Percentiles rank a stretch among this genome's conserved stretches.
These are phyloP conservation scores for Urostyla sp. DNA, from an alignment of 73 alveolate genomes.

Conservation along the genomic window DNA sequence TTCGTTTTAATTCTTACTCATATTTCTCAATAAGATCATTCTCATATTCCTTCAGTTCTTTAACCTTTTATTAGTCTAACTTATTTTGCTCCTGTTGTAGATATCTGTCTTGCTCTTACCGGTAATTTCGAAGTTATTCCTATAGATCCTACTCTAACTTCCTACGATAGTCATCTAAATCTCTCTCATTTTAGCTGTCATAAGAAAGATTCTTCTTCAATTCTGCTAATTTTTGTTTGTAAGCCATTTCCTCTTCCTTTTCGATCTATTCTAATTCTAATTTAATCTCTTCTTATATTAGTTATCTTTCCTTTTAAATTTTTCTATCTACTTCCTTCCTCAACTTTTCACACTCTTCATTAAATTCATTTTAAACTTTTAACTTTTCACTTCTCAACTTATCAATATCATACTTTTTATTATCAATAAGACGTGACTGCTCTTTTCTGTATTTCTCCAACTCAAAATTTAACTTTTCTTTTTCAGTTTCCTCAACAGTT, in stretches of 20 bases:
- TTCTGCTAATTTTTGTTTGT: slow-evolving; percentile 36
- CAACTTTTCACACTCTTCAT: slow-evolving; percentile 1
- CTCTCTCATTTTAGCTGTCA: not conserved
- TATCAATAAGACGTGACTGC: slow-evolving; percentile 12
- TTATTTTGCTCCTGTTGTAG: slow-evolving; percentile 31
- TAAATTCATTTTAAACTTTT: slow-evolving; percentile 30
- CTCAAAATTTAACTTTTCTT: slow-evolving; percentile 49
- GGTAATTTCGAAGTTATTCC: slow-evolving; percentile 9
- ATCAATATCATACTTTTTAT: slow-evolving; percentile 44
- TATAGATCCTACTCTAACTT: slow-evolving; percentile 40
- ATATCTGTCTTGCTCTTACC: not conserved
- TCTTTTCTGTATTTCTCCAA: slow-evolving; percentile 56
- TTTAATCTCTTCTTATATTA: not conserved
- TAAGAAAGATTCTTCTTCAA: slow-evolving; percentile 13
- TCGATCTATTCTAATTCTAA: slow-evolving; percentile 45
- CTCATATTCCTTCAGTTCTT: slow-evolving; percentile 50
- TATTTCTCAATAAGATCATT: not conserved
- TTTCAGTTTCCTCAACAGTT: slow-evolving; percentile 52
- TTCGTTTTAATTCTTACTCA: slow-evolving; percentile 40
- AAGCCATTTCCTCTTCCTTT: slow-evolving; percentile 38
- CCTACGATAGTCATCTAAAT: not conserved
- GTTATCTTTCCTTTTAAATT: slow-evolving; percentile 18
- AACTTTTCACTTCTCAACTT: slow-evolving; percentile 46
- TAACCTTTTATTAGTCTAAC: not conserved
- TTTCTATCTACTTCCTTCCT: slow-evolving; percentile 38